Conservation (phyloP, 768 basidiomycete genomes). For the Naganishia friedmannii region DNA sequence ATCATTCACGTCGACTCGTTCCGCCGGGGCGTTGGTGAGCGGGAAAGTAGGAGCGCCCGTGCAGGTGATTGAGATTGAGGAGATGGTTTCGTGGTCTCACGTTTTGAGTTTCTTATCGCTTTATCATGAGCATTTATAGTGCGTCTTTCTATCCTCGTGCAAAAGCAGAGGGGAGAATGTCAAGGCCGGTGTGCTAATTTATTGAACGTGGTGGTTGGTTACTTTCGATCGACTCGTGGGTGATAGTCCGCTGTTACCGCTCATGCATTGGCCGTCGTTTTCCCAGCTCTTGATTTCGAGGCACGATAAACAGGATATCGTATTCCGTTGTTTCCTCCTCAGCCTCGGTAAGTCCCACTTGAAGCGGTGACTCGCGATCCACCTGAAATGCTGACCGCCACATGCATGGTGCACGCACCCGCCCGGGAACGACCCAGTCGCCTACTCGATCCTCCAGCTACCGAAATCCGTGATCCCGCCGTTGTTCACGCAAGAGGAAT, state of each 20-base stretch:
- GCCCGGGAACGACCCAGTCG: conserved; percentile 30
- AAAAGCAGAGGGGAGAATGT: too few species aligned
- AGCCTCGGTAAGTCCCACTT: conserved; percentile 33
- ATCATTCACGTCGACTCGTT: conserved; percentile 8
- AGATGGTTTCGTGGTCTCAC: conserved; percentile 32
- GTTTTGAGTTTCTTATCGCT: conserved; percentile 33
- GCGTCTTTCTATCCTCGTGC: background rate
- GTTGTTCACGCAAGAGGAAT: conserved; percentile 31
- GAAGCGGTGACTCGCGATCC: background rate
- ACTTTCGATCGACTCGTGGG: background rate
- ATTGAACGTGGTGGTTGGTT: background rate
- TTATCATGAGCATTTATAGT: conserved; percentile 40
- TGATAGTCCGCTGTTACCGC: conserved; percentile 35
- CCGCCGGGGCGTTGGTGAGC: background rate
- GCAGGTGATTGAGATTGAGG: conserved; percentile 29
- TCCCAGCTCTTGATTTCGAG: conserved; percentile 38
- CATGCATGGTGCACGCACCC: too few species aligned
- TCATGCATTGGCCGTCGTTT: conserved; percentile 41
- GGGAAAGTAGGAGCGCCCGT: background rate
- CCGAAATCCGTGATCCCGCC: conserved; percentile 35
- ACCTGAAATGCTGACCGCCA: background rate
- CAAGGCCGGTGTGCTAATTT: background rate
- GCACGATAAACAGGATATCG: conserved; percentile 33
- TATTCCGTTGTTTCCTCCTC: conserved; percentile 36
- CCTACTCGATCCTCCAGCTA: conserved; percentile 39